Percentiles rank a stretch among this genome's conserved stretches.
These are phyloP conservation scores for Sporothrix phasma DNA, from an alignment of 2,329 filamentous ascomycete genomes.

Conservation along the genomic window DNA sequence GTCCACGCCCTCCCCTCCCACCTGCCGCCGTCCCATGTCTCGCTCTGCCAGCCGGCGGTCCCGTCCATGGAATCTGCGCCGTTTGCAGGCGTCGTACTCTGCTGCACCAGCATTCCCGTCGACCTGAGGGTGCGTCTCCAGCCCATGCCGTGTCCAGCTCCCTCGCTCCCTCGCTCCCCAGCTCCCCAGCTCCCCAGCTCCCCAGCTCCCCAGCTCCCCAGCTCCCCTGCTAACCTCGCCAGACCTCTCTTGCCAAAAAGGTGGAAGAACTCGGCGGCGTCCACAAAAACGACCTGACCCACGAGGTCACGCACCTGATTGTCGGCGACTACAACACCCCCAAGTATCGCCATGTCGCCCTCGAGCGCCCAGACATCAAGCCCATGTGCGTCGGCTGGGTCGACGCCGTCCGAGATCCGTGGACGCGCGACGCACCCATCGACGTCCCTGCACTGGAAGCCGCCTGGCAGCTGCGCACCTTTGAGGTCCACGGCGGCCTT, in stretches of 20 bases:
- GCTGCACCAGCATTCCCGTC: conserved; percentile 75
- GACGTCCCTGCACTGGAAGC: conserved; percentile 61
- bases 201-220: conserved; percentile 9
- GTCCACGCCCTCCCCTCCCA: not conserved
- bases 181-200: conserved; percentile 7
- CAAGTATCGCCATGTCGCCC: conserved; percentile 93
- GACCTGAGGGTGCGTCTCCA: conserved; percentile 58
- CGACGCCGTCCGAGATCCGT: conserved; percentile 64
- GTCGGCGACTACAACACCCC: conserved; percentile 81
- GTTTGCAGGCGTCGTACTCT: conserved; percentile 64
- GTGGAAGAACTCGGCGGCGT: conserved; percentile 74
- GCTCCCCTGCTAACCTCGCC: not conserved
- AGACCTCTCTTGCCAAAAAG: conserved; percentile 44
- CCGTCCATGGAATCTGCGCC: conserved; percentile 21
- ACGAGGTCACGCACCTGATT: conserved; percentile 87
- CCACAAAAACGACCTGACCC: conserved; percentile 88
- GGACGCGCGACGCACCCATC: conserved; percentile 70
- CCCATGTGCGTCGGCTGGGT: conserved; percentile 79
- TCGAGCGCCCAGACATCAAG: conserved; percentile 74
- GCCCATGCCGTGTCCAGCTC: too few relatives aligned
- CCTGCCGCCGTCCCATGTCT: conserved; percentile 13
- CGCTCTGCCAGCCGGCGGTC: not conserved
- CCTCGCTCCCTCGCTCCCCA: too few relatives aligned
- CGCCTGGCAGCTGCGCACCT: conserved; percentile 52
- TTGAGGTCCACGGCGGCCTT: conserved; percentile 44